Base-by-base conservation (phyloP, 495 filamentous ascomycete genomes). In the Trichoderma virens region DNA sequence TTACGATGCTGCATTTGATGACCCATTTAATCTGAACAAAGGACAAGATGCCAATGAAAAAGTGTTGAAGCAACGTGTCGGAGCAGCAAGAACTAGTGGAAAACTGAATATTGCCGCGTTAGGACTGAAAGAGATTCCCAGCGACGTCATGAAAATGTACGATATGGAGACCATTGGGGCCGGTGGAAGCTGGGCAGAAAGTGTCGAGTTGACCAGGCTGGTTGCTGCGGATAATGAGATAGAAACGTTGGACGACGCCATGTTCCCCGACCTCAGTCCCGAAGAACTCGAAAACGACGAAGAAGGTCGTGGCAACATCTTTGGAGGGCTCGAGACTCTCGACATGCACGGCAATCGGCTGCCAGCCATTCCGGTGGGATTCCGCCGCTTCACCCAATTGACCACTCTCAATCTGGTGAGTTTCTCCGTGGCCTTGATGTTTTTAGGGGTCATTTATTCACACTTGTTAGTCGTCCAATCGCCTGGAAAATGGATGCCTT, bases 201-300 rank as follows among this genome's bases (percentile, higher is more conserved):
- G 88, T 62, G 92, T 99, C 16, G 95, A 98, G 72, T 78, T 99
- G n/a, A 87, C 88, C 9, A 86, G 89, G 63, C 85, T 99, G 60
- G 85, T 93, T 67, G 92, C 90, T 35, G 93, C 94, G 14, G 93
- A 97, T 71, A 98, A 99, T 71, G 92, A 97, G 70, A 71, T 99
- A 63, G 83, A 88, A 68, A 76, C 80, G 38, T 80, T 99, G 31
- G 77, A 82, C 20, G 90, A 93, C 51, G 72, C 79, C 0, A 76
- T 91, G 14, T 95, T 96, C 71, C 92, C 92, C 0, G 90, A 95
- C 66, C 75, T 83, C 28, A 83, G 88, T 64, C 75, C 80, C 0
- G 74, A 81, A 35, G 79, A 83, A 18, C 65, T 83, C 31, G 81
- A 79, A 38, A 77, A 82, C 30, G 85, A 91, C 39, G 84, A 88